These are phyloP conservation scores for Talaromyces piceae DNA, from an alignment of 2,329 filamentous ascomycete genomes.

Conservation along the genomic window DNA sequence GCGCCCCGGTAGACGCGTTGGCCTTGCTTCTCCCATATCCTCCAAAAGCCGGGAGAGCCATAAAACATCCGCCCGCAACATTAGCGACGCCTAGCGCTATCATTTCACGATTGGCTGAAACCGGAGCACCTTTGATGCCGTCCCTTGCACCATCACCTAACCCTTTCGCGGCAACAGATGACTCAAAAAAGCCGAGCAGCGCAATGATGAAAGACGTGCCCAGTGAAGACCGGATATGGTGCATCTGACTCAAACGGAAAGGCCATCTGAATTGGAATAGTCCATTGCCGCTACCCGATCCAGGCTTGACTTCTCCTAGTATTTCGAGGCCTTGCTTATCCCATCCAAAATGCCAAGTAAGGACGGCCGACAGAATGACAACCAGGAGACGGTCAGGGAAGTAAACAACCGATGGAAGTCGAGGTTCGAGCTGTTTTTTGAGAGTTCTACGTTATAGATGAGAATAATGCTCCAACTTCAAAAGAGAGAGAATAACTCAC, in stretches of 20 bases:
- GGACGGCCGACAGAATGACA: slow-evolving; percentile 72
- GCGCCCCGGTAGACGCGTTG: slow-evolving; percentile 83
- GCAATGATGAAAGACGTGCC: slow-evolving; percentile 90
- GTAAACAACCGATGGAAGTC: slow-evolving; percentile 74
- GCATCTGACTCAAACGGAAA: slow-evolving; percentile 67
- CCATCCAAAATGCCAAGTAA: slow-evolving; percentile 73
- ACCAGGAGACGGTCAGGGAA: slow-evolving; percentile 87
- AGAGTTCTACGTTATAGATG: slow-evolving; percentile 51
- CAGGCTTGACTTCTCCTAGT: slow-evolving; percentile 71
- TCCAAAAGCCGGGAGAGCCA: slow-evolving; percentile 87
- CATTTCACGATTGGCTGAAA: slow-evolving; percentile 88
- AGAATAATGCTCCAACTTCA: slow-evolving; percentile 12
- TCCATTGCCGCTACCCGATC: slow-evolving; percentile 63
- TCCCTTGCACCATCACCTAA: slow-evolving; percentile 57
- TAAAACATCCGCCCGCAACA: slow-evolving; percentile 83
- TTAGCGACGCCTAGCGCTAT: slow-evolving; percentile 88
- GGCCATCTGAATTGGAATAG: slow-evolving; percentile 81
- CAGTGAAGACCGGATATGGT: slow-evolving; percentile 77
- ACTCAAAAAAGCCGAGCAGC: slow-evolving; percentile 96
- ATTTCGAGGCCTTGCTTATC: slow-evolving; percentile 72
- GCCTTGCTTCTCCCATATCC: slow-evolving; percentile 95
- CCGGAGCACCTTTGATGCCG: slow-evolving; percentile 67
- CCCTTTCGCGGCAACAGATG: slow-evolving; percentile 89
- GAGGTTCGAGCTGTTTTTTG: slow-evolving; percentile 72
- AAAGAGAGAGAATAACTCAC: slow-evolving; percentile 41